A percentile compares a stretch with the other conserved stretches of the same genome.
Evolutionary conservation across 2,329 filamentous ascomycete species (phyloP).

Genomic region (Aureobasidium leucospermi): DNA sequence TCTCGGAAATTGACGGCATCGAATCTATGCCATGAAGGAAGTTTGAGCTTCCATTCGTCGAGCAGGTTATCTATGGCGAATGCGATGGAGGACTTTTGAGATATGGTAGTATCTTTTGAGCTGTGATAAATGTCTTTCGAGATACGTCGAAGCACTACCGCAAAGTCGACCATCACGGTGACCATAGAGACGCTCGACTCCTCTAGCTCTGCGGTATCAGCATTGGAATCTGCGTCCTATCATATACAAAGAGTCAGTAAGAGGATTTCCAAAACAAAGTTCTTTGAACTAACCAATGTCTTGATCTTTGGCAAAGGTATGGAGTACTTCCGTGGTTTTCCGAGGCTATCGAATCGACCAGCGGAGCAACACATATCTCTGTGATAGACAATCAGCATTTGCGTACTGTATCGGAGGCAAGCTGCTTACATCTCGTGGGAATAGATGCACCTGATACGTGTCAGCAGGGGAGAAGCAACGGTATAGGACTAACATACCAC

Average conservation of each 20-base stretch:
- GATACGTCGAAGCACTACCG: conserved; percentile 21
- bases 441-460: not conserved
- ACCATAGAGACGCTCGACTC: conserved; percentile 2
- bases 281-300: not conserved
- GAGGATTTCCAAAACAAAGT: not conserved
- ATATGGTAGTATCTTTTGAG: not conserved
- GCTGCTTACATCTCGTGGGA: not conserved
- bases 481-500: conserved; percentile 3
- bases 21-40: conserved; percentile 14
- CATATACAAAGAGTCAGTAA: not conserved
- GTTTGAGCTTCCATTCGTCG: conserved; percentile 13
- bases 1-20: conserved; percentile 17
- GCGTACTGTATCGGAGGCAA: not conserved
- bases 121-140: conserved; percentile 24
- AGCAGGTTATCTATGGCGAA: conserved; percentile 15
- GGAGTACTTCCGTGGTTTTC: conserved; percentile 24
- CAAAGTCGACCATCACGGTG: conserved; percentile 12
- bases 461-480: not conserved
- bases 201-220: not conserved
- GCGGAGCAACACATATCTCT: conserved; percentile 28
- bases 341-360: conserved; percentile 25
- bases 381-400: not conserved
- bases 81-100: conserved; percentile 18
- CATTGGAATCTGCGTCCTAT: too few relatives aligned
- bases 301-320: conserved; percentile 14